Conservation (phyloP, 1,284 basidiomycete genomes). For the Trametes polyzona region DNA sequence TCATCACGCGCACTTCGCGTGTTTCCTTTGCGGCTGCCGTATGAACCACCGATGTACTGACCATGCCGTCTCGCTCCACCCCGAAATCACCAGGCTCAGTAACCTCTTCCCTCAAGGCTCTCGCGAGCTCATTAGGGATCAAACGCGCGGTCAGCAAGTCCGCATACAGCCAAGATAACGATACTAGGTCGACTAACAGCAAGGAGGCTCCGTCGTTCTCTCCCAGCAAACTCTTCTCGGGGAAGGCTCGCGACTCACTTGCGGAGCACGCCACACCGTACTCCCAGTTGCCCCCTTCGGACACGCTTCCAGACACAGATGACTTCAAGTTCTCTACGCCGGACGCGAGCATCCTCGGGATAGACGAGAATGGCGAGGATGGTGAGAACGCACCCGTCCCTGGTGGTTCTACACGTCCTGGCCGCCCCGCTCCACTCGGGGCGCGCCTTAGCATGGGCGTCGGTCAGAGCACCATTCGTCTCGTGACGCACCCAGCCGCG, state of each 20-base stretch:
- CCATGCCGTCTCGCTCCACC: constrained; percentile 2
- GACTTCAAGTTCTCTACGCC: constrained; percentile 52
- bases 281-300: constrained; percentile 51
- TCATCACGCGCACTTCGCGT: constrained; percentile 10
- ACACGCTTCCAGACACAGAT: constrained; percentile 47
- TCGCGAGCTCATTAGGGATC: constrained; percentile 71
- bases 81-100: constrained; percentile 48
- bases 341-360: constrained; percentile 30
- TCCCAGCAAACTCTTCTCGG: constrained; percentile 22
- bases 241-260: constrained; percentile 46
- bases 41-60: constrained; percentile 13
- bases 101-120: constrained; percentile 66
- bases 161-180: constrained; percentile 10
- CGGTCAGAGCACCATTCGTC: constrained; percentile 55
- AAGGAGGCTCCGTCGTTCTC: constrained; percentile 15
- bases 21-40: background rate
- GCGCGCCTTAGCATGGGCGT: constrained; percentile 56
- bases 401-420: constrained; percentile 57
- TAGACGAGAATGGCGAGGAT: constrained; percentile 15
- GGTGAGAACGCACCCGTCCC: constrained; percentile 48
- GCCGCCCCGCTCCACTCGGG: constrained; percentile 57
- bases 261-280: constrained; percentile 53
- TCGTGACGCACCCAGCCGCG: constrained; percentile 42
- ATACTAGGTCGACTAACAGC: constrained; percentile 4
- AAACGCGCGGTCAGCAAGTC: constrained; percentile 51